Conservation (phyloP, 768 basidiomycete species). For the Lactarius pseudohatsudake region DNA sequence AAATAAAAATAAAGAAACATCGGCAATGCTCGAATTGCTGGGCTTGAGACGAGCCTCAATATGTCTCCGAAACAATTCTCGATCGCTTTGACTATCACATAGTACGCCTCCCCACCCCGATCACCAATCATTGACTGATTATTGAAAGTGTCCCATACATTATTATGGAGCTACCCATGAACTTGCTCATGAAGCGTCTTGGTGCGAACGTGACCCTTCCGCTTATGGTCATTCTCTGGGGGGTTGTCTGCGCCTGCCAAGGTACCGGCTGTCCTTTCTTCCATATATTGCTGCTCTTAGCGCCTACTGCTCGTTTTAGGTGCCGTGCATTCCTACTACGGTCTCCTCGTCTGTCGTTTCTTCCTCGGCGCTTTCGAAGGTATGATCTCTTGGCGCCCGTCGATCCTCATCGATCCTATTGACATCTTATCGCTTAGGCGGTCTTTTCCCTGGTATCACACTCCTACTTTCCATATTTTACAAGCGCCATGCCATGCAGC, state of each 20-base stretch:
- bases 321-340: constrained; percentile 48
- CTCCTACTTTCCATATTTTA: constrained; percentile 36
- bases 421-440: constrained; percentile 22
- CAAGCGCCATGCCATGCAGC: constrained; percentile 33
- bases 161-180: constrained; percentile 33
- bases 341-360: constrained; percentile 51
- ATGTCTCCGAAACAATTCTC: constrained; percentile 36
- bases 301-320: constrained; percentile 35
- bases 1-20: constrained; percentile 25
- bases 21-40: constrained; percentile 38
- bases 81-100: constrained; percentile 26
- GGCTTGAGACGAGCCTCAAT: constrained; percentile 35
- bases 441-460: constrained; percentile 47
- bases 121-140: constrained; percentile 24
- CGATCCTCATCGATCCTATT: background rate
- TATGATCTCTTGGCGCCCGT: constrained; percentile 22
- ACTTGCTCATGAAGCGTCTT: constrained; percentile 39
- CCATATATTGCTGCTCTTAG: background rate
- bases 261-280: constrained; percentile 37
- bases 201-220: constrained; percentile 65
- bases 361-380: constrained; percentile 61
- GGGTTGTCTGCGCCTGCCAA: constrained; percentile 63
- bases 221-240: constrained; percentile 63
- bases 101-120: constrained; percentile 6
- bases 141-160: constrained; percentile 34